phyloP scores from a whole-genome alignment of 352 stramenopile genomes.

The Phytophthora niederhauseri region DNA sequence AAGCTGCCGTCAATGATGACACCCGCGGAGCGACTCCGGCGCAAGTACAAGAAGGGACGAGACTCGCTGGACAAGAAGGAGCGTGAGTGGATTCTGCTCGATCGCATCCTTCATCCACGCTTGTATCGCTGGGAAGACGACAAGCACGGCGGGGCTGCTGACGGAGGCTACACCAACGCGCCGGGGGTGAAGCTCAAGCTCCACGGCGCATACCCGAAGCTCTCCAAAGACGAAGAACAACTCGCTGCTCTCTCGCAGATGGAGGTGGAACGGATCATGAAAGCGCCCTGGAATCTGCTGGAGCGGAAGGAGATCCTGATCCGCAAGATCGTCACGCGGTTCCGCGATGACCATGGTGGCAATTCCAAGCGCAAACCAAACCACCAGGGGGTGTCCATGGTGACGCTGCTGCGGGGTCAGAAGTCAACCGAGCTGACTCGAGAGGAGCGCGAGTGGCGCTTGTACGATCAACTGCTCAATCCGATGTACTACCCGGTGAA shows the following conservation, averaged over 20 bases:
- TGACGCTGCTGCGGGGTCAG: constrained; percentile 54
- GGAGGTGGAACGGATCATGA: constrained; percentile 75
- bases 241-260: constrained; percentile 62
- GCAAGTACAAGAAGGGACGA: constrained; percentile 82
- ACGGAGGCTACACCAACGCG: constrained; percentile 28
- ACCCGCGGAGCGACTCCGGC: constrained; percentile 63
- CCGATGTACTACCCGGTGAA: constrained; percentile 69
- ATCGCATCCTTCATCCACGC: constrained; percentile 68
- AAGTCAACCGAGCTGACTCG: constrained; percentile 54
- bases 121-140: constrained; percentile 76
- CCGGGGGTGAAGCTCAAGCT: constrained; percentile 42
- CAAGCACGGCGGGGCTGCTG: constrained; percentile 29
- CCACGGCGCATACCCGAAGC: constrained; percentile 49
- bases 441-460: constrained; percentile 75
- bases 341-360: constrained; percentile 53
- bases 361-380: constrained; percentile 20
- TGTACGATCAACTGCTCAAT: constrained; percentile 76
- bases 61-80: constrained; percentile 74
- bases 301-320: constrained; percentile 77
- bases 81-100: constrained; percentile 77
- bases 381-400: constrained; percentile 35
- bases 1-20: constrained; percentile 84
- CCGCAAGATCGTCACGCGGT: constrained; percentile 74
- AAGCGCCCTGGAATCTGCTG: constrained; percentile 74
- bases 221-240: constrained; percentile 73